Percentiles rank a stretch among this genome's conserved stretches.
Evolutionary conservation across 129 eudicot species (phyloP).

Genomic region (Arctium minus): DNA sequence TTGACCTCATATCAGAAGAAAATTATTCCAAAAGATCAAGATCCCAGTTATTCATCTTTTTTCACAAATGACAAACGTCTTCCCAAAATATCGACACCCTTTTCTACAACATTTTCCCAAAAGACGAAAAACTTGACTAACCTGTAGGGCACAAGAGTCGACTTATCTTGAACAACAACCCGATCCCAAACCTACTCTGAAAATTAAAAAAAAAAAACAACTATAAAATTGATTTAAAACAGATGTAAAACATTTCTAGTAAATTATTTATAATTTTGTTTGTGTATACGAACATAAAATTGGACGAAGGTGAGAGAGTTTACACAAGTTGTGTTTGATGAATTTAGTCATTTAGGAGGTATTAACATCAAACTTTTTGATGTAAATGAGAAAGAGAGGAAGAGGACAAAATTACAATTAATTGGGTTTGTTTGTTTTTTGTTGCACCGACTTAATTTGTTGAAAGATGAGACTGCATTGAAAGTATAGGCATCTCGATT

Average conservation of each 20-base stretch:
- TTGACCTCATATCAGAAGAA: not conserved
- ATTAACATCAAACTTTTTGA: not conserved
- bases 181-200: not conserved
- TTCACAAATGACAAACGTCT: not conserved
- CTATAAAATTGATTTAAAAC: not conserved
- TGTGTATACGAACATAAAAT: not conserved
- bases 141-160: not conserved
- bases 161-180: not conserved
- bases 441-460: not conserved
- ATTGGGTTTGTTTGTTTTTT: not conserved
- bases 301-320: not conserved
- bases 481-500: not conserved
- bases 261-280: not conserved
- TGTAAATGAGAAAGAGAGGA: constrained; percentile 1
- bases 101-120: not conserved
- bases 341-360: not conserved
- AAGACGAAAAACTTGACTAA: not conserved
- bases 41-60: not conserved
- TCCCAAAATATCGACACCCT: not conserved
- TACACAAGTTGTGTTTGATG: constrained; percentile 3
- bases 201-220: not conserved
- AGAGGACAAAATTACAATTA: not conserved
- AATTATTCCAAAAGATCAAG: not conserved
- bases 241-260: not conserved
- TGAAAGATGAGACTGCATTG: too few species aligned